A percentile compares a stretch with the other conserved stretches of the same genome.
Conservation (phyloP, 345 rosid genomes). For the Eutrema japonicum region DNA sequence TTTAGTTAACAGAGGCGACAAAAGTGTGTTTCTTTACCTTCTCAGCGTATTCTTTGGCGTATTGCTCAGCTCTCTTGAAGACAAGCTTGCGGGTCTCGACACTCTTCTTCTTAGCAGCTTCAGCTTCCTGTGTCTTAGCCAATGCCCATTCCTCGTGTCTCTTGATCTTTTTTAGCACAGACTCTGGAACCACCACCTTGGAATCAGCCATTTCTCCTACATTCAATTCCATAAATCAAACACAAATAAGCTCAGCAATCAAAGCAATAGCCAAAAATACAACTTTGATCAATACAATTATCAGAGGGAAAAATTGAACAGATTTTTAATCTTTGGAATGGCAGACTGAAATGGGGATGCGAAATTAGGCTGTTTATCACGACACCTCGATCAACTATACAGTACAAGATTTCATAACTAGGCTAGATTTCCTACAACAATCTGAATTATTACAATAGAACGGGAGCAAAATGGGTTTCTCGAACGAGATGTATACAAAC, state of each 20-base stretch:
- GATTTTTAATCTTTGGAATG: neutral
- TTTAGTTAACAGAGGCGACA: neutral
- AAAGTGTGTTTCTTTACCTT: constrained; percentile 46
- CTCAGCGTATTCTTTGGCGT: constrained; percentile 59
- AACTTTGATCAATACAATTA: neutral
- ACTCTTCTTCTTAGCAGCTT: constrained; percentile 56
- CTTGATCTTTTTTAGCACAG: constrained; percentile 68
- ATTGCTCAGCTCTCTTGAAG: constrained; percentile 61
- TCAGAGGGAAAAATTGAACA: neutral
- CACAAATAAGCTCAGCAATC: neutral
- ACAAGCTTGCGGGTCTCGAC: constrained; percentile 60
- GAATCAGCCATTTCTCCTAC: constrained; percentile 46
- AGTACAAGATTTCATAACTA: neutral
- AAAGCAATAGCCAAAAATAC: neutral
- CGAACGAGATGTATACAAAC: neutral
- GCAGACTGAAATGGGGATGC: neutral
- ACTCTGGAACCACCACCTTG: constrained; percentile 63
- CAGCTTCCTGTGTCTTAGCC: constrained; percentile 54
- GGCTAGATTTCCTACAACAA: neutral
- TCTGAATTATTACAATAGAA: neutral
- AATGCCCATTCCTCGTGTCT: constrained; percentile 55
- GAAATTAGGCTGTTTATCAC: no score
- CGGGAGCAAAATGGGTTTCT: neutral
- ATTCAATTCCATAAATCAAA: neutral
- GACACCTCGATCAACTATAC: neutral